Evolutionary conservation across 139 green algal species (phyloP).

Genomic region (Volvox reticuliferus): DNA sequence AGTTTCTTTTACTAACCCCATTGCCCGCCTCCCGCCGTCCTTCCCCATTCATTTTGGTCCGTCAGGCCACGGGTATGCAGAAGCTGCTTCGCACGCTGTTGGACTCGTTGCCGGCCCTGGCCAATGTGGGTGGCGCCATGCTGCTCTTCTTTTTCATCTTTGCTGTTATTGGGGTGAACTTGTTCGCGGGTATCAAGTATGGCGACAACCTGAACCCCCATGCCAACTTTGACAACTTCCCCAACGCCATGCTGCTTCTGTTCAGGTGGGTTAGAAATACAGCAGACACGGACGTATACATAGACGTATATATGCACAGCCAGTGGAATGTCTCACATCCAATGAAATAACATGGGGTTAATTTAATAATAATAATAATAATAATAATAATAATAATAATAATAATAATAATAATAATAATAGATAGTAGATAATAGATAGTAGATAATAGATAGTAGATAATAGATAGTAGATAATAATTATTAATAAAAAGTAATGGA

Average conservation of each 20-base stretch:
- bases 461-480: too few relatives aligned
- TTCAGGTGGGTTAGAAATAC: constrained; percentile 48
- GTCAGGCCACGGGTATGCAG: constrained; percentile 75
- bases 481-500: too few relatives aligned
- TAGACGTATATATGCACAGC: too few relatives aligned
- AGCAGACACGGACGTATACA: too few relatives aligned
- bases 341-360: too few relatives aligned
- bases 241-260: constrained; percentile 70
- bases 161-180: constrained; percentile 84
- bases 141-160: constrained; percentile 85
- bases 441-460: too few relatives aligned
- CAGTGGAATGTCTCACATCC: too few relatives aligned
- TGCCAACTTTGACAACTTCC: constrained; percentile 83
- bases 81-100: constrained; percentile 49
- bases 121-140: constrained; percentile 78
- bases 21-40: too few relatives aligned
- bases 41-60: neutral
- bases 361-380: too few relatives aligned
- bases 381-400: too few relatives aligned
- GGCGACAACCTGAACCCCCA: constrained; percentile 63
- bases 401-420: too few relatives aligned
- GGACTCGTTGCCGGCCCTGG: constrained; percentile 61
- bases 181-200: constrained; percentile 79
- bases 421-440: too few relatives aligned
- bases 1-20: neutral